Evolutionary conservation across 1,139 yeast genomes (phyloP).

Genomic region (Scheffersomyces parashehatae): DNA sequence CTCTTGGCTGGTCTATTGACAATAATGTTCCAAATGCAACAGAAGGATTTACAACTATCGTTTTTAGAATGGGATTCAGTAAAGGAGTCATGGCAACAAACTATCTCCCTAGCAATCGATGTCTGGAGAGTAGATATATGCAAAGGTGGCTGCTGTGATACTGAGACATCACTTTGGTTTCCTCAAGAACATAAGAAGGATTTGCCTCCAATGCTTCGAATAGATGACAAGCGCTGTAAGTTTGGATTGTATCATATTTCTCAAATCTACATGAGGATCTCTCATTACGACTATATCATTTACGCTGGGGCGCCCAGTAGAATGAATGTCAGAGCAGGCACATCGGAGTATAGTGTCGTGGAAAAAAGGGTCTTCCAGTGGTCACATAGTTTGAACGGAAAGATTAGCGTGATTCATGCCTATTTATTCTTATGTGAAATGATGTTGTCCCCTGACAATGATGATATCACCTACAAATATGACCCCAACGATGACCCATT

Average conservation of each 20-base stretch:
- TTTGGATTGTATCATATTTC: conserved; percentile 24
- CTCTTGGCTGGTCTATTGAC: conserved; percentile 69
- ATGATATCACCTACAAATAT: conserved; percentile 32
- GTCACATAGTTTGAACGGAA: conserved; percentile 9
- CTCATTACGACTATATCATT: conserved; percentile 14
- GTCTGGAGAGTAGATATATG: conserved; percentile 50
- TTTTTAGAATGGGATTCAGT: conserved; percentile 32
- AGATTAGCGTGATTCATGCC: conserved; percentile 12
- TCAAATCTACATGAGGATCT: conserved; percentile 14
- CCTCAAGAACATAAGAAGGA: conserved; percentile 9
- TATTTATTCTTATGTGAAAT: conserved; percentile 15
- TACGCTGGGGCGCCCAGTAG: conserved; percentile 16
- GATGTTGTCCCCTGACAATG: conserved; percentile 17
- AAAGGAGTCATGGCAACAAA: conserved; percentile 61
- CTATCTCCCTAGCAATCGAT: conserved; percentile 61
- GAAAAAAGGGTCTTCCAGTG: conserved; percentile 10
- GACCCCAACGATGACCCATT: conserved; percentile 55
- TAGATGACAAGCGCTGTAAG: conserved; percentile 46
- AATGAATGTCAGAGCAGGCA: conserved; percentile 13
- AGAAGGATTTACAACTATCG: conserved; percentile 57
- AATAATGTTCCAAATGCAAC: conserved; percentile 71
- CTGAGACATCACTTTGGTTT: conserved; percentile 20
- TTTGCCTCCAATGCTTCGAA: conserved; percentile 23
- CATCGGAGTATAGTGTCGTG: conserved; percentile 10
- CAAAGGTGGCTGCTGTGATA: conserved; percentile 32